phyloP scores from a whole-genome alignment of 371 early-diverging fungal species.

The Rhizopus sp. region DNA sequence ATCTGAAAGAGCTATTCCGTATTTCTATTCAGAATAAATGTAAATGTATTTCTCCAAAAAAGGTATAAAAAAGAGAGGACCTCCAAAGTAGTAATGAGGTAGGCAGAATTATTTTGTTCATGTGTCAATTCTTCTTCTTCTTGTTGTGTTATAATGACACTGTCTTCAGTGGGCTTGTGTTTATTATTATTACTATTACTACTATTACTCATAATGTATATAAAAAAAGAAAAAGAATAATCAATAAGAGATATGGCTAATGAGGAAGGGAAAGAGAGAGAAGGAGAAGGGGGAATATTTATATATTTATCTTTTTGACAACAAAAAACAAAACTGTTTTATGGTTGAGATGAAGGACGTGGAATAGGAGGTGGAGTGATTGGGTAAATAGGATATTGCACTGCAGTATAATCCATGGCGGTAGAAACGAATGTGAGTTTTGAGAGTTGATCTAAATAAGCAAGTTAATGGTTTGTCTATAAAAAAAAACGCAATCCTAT shows the following conservation, averaged over 20 bases:
- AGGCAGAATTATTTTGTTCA: slow-evolving; percentile 6
- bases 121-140: slow-evolving; percentile 4
- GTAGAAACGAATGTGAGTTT: slow-evolving; percentile 31
- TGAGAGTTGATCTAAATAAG: slow-evolving; percentile 24
- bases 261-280: neutral
- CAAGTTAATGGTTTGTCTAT: slow-evolving; percentile 6
- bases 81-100: slow-evolving; percentile 9
- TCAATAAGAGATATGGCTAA: neutral
- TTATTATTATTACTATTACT: neutral
- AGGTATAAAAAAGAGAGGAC: neutral
- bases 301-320: neutral
- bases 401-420: slow-evolving; percentile 27
- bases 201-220: neutral
- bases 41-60: neutral
- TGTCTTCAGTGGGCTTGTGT: neutral
- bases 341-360: neutral
- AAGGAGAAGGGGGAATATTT: neutral
- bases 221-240: neutral
- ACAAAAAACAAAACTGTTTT: neutral
- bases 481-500: neutral
- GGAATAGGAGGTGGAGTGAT: slow-evolving; percentile 19
- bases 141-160: neutral
- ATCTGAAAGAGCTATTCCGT: slow-evolving; percentile 76
- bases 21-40: slow-evolving; percentile 48
- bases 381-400: slow-evolving; percentile 35